Percentiles rank a stretch among this genome's conserved stretches.
Conservation (phyloP, 2,329 filamentous ascomycete species). For the Ophiostoma triangulosporum region DNA sequence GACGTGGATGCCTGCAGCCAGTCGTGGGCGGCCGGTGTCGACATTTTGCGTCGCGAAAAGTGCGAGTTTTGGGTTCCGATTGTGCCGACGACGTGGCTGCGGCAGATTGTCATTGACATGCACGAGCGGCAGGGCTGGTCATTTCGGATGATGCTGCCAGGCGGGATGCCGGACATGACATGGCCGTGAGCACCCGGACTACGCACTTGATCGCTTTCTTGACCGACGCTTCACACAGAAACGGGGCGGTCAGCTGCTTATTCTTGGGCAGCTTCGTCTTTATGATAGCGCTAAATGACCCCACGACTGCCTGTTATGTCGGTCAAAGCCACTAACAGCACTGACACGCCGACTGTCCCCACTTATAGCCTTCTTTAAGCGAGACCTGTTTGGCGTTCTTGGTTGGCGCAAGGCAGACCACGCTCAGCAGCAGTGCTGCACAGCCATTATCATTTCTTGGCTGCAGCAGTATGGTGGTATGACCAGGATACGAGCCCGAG, state of each 20-base stretch:
- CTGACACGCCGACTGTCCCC: not conserved
- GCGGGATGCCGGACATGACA: conserved; percentile 2
- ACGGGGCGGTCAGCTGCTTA: too few relatives aligned
- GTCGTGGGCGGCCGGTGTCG: conserved; percentile 15
- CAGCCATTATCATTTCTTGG: too few relatives aligned
- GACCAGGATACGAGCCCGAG: not conserved
- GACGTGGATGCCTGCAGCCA: conserved; percentile 7
- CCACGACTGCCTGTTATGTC: not conserved
- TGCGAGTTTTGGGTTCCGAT: conserved; percentile 22
- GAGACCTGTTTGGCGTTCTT: not conserved
- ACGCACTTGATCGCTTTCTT: not conserved
- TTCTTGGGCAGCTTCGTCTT: not conserved
- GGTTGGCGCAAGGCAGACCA: not conserved
- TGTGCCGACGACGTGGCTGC: conserved; percentile 20
- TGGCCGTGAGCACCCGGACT: not conserved
- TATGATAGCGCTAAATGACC: not conserved
- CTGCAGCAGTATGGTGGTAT: not conserved
- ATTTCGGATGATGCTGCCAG: conserved; percentile 19
- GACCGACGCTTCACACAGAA: not conserved
- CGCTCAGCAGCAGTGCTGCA: not conserved
- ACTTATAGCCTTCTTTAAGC: not conserved
- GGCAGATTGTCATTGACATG: conserved; percentile 17
- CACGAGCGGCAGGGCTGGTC: conserved; percentile 18
- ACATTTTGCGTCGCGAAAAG: conserved; percentile 14
- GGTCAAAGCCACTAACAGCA: not conserved